Conservation (phyloP, 2,329 filamentous ascomycete genomes). For the Helotiales sp. region DNA sequence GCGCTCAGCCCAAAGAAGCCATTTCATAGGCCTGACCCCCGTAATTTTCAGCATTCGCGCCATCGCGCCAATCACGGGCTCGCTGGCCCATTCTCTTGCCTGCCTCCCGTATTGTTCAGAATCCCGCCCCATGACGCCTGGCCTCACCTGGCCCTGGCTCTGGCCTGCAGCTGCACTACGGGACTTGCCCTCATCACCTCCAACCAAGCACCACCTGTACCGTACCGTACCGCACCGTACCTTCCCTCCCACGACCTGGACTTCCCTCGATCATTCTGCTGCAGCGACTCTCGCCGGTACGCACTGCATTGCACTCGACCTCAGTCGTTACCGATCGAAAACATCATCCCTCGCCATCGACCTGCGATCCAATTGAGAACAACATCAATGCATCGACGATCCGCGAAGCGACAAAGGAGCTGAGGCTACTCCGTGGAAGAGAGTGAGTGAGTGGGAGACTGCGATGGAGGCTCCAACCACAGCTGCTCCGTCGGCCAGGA, state of each 20-base stretch:
- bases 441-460: slow-evolving; percentile 12
- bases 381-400: slow-evolving; percentile 30
- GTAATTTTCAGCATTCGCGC: too few relatives aligned
- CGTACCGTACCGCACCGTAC: too few relatives aligned
- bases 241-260: too few relatives aligned
- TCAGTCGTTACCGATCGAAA: not conserved
- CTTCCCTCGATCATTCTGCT: not conserved
- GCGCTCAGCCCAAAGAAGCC: slow-evolving; percentile 8
- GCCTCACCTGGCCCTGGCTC: not conserved
- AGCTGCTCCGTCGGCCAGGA: slow-evolving; percentile 19
- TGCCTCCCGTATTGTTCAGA: not conserved
- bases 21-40: not conserved
- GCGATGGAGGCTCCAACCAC: slow-evolving; percentile 23
- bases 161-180: not conserved
- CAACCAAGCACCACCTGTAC: too few relatives aligned
- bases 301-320: not conserved
- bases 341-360: not conserved
- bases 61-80: too few relatives aligned
- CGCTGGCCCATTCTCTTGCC: too few relatives aligned
- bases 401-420: slow-evolving; percentile 22
- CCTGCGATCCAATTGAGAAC: slow-evolving; percentile 2
- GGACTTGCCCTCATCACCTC: not conserved
- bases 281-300: not conserved
- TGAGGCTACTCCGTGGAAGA: slow-evolving; percentile 15
- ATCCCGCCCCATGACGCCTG: not conserved